Evolutionary conservation across 2,329 filamentous ascomycete genomes (phyloP).

Genomic region (Zelopaecilomyces penicillatus): DNA sequence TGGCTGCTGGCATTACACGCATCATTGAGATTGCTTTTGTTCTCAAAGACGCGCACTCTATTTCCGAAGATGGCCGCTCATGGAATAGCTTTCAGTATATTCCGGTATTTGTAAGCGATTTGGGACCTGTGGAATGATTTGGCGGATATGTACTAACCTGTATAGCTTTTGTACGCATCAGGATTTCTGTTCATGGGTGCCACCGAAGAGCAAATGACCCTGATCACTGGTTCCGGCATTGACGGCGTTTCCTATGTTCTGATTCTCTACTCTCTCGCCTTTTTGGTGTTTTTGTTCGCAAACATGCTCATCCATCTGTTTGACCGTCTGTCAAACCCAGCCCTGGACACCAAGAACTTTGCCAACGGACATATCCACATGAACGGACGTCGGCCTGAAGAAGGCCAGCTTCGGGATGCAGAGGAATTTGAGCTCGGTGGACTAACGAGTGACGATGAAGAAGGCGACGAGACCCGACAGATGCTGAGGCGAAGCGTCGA

Average conservation of each 20-base stretch:
- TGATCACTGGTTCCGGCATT: slow-evolving; percentile 65
- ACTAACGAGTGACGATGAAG: slow-evolving; percentile 82
- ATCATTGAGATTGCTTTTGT: slow-evolving; percentile 91
- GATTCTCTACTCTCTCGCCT: slow-evolving; percentile 83
- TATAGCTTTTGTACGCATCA: slow-evolving; percentile 75
- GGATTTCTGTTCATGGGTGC: slow-evolving; percentile 97
- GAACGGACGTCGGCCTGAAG: slow-evolving; percentile 32
- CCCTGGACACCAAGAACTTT: slow-evolving; percentile 26
- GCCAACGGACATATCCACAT: slow-evolving; percentile 26
- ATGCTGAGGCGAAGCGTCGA: slow-evolving; percentile 26
- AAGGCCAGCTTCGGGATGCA: slow-evolving; percentile 62
- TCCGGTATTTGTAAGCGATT: slow-evolving; percentile 45
- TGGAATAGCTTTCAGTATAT: slow-evolving; percentile 54
- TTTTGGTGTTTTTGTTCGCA: slow-evolving; percentile 82
- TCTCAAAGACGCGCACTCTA: slow-evolving; percentile 59
- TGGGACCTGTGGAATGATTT: background rate
- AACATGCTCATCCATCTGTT: slow-evolving; percentile 83
- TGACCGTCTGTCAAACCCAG: slow-evolving; percentile 47
- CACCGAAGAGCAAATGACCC: slow-evolving; percentile 88
- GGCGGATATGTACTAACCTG: slow-evolving; percentile 7
- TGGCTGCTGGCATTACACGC: slow-evolving; percentile 75
- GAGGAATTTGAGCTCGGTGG: slow-evolving; percentile 93
- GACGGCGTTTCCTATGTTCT: slow-evolving; percentile 89
- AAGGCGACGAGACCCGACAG: slow-evolving; percentile 48
- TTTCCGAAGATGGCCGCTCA: slow-evolving; percentile 60